Conservation (phyloP, 2,329 filamentous ascomycete species). For the Teratosphaeria zuluensis region DNA sequence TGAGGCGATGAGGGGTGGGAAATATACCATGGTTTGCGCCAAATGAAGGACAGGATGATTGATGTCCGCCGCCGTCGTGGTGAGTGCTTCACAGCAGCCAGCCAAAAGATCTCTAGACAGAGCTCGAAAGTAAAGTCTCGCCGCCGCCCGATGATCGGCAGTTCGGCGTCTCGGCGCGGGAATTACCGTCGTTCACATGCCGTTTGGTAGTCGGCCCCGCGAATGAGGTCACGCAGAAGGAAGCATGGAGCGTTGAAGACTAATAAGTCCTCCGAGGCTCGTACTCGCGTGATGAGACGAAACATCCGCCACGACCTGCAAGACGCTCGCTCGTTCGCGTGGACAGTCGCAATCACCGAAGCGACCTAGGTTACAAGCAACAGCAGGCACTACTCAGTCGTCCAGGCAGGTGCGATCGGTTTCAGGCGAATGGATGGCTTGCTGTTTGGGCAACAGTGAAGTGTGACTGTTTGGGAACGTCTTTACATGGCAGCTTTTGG, state of each 20-base stretch:
- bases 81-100: not conserved
- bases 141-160: not conserved
- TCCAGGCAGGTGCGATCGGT: not conserved
- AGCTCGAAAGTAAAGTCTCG: not conserved
- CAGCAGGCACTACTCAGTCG: not conserved
- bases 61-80: not conserved
- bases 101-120: not conserved
- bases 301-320: not conserved
- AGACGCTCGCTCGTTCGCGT: not conserved
- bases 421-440: not conserved
- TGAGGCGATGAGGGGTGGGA: not conserved
- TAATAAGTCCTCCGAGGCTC: not conserved
- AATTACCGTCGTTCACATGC: not conserved
- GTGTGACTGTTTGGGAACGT: not conserved
- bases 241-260: not conserved
- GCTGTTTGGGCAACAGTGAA: not conserved
- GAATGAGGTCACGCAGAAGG: not conserved
- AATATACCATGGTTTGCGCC: not conserved
- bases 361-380: not conserved
- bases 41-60: not conserved
- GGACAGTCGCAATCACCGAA: not conserved
- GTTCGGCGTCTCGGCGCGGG: not conserved
- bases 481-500: constrained; percentile 19
- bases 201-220: not conserved
- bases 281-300: not conserved